A percentile compares a stretch with the other conserved stretches of the same genome.
Conservation (phyloP, 306 rosid genomes). For the Cucumis melo region DNA sequence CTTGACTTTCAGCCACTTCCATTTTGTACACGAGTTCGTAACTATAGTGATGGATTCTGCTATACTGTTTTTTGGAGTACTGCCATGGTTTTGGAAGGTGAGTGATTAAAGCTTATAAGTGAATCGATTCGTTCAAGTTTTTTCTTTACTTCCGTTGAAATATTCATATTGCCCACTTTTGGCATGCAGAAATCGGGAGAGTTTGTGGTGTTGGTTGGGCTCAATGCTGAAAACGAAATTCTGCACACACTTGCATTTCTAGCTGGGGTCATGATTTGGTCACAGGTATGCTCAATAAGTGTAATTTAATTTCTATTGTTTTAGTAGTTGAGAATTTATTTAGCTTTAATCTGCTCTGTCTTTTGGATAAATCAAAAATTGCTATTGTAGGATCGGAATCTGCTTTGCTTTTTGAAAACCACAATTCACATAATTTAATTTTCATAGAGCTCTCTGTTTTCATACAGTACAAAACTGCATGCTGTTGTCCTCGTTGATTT, state of each 20-base stretch:
- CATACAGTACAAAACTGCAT: background rate
- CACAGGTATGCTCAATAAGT: conserved; percentile 48
- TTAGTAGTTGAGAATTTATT: background rate
- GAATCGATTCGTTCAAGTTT: background rate
- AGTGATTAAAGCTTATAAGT: conserved; percentile 18
- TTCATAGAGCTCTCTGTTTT: background rate
- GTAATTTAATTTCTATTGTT: conserved; percentile 6
- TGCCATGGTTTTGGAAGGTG: conserved; percentile 99
- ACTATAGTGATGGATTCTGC: conserved; percentile 77
- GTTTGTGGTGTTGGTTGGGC: conserved; percentile 44
- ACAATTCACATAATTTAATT: background rate
- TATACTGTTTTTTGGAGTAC: conserved; percentile 54
- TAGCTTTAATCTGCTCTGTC: background rate
- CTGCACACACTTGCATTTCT: conserved; percentile 78
- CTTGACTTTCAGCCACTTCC: conserved; percentile 56
- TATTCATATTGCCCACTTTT: conserved; percentile 6
- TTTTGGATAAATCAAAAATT: background rate
- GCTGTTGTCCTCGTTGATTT: background rate
- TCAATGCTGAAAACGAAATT: conserved; percentile 81
- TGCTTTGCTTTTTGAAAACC: background rate
- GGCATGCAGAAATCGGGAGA: conserved; percentile 70
- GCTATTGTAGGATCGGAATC: background rate
- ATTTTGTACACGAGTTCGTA: conserved; percentile 81
- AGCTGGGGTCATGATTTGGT: conserved; percentile 76
- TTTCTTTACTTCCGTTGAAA: background rate